Evolutionary conservation across 2,329 filamentous ascomycete genomes (phyloP).

Genomic region (Trichoderma hamatum): DNA sequence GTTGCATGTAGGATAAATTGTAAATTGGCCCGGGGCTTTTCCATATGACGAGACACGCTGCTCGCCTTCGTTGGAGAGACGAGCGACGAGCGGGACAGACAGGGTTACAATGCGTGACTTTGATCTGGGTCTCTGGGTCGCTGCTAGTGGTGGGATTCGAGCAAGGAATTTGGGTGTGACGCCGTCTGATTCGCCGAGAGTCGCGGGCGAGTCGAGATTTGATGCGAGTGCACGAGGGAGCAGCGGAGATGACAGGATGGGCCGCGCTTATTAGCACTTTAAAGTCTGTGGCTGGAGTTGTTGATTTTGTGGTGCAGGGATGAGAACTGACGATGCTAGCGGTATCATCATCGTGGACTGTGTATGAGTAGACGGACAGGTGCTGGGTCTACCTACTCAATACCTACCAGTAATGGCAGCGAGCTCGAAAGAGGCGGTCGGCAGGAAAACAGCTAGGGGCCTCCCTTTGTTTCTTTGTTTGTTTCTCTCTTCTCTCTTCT

Average conservation of each 20-base stretch:
- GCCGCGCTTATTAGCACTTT: constrained; percentile 19
- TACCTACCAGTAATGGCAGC: not conserved
- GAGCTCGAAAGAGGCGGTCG: constrained; percentile 4
- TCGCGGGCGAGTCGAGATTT: not conserved
- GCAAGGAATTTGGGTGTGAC: not conserved
- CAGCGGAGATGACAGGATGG: constrained; percentile 24
- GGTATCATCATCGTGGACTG: not conserved
- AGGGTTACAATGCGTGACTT: constrained; percentile 2
- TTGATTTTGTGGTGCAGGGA: not conserved
- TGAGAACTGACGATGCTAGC: not conserved
- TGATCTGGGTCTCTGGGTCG: not conserved
- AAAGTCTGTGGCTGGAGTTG: not conserved
- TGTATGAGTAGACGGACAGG: not conserved
- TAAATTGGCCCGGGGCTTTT: not conserved
- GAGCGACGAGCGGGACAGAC: not conserved
- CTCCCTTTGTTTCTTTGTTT: not conserved
- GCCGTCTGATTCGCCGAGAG: not conserved
- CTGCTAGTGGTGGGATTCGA: not conserved
- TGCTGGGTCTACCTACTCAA: not conserved
- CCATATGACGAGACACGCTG: constrained; percentile 25
- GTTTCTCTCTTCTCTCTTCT: not conserved
- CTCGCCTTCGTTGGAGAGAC: constrained; percentile 19
- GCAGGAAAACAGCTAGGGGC: not conserved
- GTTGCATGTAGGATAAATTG: constrained; percentile 20
- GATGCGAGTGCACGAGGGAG: constrained; percentile 3